phyloP scores from a whole-genome alignment of 1,139 yeast genomes.

The Yamadazyma jaroonii region DNA sequence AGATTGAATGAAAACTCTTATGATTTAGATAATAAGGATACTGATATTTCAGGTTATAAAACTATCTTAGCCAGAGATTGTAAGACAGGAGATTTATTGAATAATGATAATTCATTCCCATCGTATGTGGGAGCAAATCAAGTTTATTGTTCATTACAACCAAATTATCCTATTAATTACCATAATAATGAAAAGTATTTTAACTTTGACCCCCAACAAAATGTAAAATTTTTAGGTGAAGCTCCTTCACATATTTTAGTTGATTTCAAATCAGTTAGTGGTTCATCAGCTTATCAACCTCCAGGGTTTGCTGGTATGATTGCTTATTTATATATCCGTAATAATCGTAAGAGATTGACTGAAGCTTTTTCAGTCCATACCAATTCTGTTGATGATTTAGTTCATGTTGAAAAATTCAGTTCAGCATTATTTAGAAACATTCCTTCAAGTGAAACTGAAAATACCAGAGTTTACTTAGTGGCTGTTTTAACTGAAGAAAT shows the following conservation, averaged over 20 bases:
- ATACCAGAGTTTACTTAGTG: slow-evolving; percentile 62
- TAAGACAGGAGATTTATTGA: slow-evolving; percentile 59
- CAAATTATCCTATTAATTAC: slow-evolving; percentile 63
- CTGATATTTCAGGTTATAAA: slow-evolving; percentile 77
- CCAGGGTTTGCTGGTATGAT: slow-evolving; percentile 70
- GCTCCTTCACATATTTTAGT: slow-evolving; percentile 77
- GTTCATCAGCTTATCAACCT: slow-evolving; percentile 60
- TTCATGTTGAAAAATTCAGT: slow-evolving; percentile 63
- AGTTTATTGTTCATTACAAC: slow-evolving; percentile 67
- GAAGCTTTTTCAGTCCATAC: slow-evolving; percentile 79
- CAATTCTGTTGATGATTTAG: slow-evolving; percentile 54
- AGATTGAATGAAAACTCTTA: slow-evolving; percentile 37
- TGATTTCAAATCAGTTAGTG: slow-evolving; percentile 71
- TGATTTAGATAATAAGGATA: slow-evolving; percentile 40
- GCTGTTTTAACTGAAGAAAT: slow-evolving; percentile 66
- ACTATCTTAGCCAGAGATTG: slow-evolving; percentile 66
- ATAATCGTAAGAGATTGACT: slow-evolving; percentile 62
- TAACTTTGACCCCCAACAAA: slow-evolving; percentile 43
- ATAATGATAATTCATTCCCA: slow-evolving; percentile 42
- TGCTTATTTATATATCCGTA: slow-evolving; percentile 72
- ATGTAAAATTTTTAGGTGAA: slow-evolving; percentile 46
- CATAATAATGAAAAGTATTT: slow-evolving; percentile 29
- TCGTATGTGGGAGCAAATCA: slow-evolving; percentile 68
- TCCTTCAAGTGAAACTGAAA: slow-evolving; percentile 66
- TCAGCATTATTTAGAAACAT: slow-evolving; percentile 80